These are phyloP conservation scores for Dothistroma pini DNA, from an alignment of 2,329 filamentous ascomycete genomes.

Conservation along the genomic window DNA sequence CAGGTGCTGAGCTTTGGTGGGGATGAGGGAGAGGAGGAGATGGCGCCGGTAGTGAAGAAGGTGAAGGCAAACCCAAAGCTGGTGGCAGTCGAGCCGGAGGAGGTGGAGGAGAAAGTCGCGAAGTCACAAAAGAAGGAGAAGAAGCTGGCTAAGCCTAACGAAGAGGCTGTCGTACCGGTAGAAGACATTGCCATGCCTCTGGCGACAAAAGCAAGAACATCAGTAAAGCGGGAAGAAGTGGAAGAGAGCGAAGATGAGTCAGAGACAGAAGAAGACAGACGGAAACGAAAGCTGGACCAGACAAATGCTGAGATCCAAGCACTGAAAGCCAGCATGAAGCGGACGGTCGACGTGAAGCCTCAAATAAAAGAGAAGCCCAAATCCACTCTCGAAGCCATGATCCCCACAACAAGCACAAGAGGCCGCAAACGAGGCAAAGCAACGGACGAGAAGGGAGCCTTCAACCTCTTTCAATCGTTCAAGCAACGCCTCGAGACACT, in stretches of 20 bases:
- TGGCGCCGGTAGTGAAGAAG: constrained; percentile 65
- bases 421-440: constrained; percentile 65
- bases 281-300: constrained; percentile 50
- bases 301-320: constrained; percentile 79
- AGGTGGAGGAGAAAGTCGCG: constrained; percentile 22
- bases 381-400: constrained; percentile 67
- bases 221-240: constrained; percentile 1
- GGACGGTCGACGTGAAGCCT: constrained; percentile 45
- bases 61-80: constrained; percentile 75
- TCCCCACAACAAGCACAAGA: constrained; percentile 66
- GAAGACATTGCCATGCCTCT: constrained; percentile 3
- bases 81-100: constrained; percentile 47
- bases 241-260: constrained; percentile 21
- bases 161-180: constrained; percentile 14
- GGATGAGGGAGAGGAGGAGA: constrained; percentile 60
- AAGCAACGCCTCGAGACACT: constrained; percentile 65
- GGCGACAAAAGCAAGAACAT: not conserved
- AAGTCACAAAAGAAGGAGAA: constrained; percentile 20
- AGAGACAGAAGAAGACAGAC: constrained; percentile 22
- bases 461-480: constrained; percentile 75
- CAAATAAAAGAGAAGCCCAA: constrained; percentile 56
- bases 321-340: constrained; percentile 76
- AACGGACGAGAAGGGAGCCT: constrained; percentile 51
- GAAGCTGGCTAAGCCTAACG: constrained; percentile 11
- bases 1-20: constrained; percentile 71